phyloP scores from a whole-genome alignment of 2,329 filamentous ascomycete genomes.

The Dactylellina parvicollis region DNA sequence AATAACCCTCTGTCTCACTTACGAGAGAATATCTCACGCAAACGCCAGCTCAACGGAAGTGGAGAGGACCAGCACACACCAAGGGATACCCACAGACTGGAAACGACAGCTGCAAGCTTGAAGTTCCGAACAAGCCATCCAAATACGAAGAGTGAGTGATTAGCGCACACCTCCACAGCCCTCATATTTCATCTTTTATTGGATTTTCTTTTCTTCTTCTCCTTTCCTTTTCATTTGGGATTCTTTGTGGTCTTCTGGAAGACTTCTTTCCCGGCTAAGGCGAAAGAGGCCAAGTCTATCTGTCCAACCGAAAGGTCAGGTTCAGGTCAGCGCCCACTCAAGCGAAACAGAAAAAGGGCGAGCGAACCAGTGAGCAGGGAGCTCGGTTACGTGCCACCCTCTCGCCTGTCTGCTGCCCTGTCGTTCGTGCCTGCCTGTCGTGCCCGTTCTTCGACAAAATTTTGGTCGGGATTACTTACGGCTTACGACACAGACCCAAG shows the following conservation, averaged over 20 bases:
- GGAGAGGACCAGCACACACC: not conserved
- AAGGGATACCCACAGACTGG: slow-evolving; percentile 5
- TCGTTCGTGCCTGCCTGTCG: slow-evolving; percentile 47
- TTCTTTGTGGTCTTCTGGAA: slow-evolving; percentile 49
- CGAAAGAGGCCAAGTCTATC: slow-evolving; percentile 52
- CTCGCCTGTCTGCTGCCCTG: slow-evolving; percentile 53
- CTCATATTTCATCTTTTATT: not conserved
- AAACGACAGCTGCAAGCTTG: slow-evolving; percentile 22
- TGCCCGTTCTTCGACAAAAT: slow-evolving; percentile 49
- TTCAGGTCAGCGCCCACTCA: slow-evolving; percentile 43
- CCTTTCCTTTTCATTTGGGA: slow-evolving; percentile 15
- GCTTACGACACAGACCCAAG: slow-evolving; percentile 53
- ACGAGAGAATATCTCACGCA: slow-evolving; percentile 20
- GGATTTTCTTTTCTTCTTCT: not conserved
- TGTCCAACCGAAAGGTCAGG: slow-evolving; percentile 50
- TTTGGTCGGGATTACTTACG: slow-evolving; percentile 53
- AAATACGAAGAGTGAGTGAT: slow-evolving; percentile 52
- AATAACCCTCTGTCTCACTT: slow-evolving; percentile 36
- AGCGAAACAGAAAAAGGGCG: slow-evolving; percentile 52
- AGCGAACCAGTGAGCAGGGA: slow-evolving; percentile 53
- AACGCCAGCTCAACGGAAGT: slow-evolving; percentile 26
- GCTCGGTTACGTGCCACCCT: slow-evolving; percentile 54
- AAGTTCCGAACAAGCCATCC: slow-evolving; percentile 20
- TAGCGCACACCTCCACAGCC: slow-evolving; percentile 26
- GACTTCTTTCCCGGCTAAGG: slow-evolving; percentile 53